Evolutionary conservation across 345 rosid genomes (phyloP), one percentile per base, ranked within the genome.

Genomic region (Euphorbia peplus): DNA sequence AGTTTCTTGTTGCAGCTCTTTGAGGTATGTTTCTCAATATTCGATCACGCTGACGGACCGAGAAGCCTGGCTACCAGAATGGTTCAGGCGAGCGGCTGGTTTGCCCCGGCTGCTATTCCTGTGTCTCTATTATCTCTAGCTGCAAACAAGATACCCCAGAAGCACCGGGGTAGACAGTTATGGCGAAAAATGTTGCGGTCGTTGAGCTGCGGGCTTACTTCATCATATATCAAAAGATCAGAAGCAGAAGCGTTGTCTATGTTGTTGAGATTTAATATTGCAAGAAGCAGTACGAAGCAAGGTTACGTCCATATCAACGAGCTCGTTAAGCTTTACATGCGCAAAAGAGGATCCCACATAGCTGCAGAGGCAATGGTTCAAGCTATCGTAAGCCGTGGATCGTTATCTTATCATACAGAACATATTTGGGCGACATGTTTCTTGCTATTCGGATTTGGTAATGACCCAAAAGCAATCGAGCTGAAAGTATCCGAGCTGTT

Each of bases 11-110:
- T 90, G 73, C 99, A 91, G 70, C 90, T 95, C 64, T 76, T 95
- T 52, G 98, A 95, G 84, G 98, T 90, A 16, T 95, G 99, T 68
- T 91, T 95, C 83, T 91, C 98, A 5, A 88, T 95, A 66, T 95
- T 91, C 55, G 98, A 91, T 75, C 99, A 95, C 41, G 93, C 93
- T 0, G 96, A 95, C 51, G 88, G 97, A 55, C 93, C 89, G 0
- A 78, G 91, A 72, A 90, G 98, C 88, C 77, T 95, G 67, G 97
- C 99, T n/a, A 86, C 89, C 5, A 83, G 93, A 69, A 95, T 95
- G 98, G 93, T 87, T 54, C 88, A 80, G 67, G 95, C 85, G 4
- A 83, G 98, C 55, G 88, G 92, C 30, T 95, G 99, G 99, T 90
- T 95, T 77, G 96, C 97, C 28, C 98, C 98, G 2, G 83, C 88